These are phyloP conservation scores for Daedaleopsis sinensis DNA, from an alignment of 768 basidiomycete genomes.

Conservation along the genomic window DNA sequence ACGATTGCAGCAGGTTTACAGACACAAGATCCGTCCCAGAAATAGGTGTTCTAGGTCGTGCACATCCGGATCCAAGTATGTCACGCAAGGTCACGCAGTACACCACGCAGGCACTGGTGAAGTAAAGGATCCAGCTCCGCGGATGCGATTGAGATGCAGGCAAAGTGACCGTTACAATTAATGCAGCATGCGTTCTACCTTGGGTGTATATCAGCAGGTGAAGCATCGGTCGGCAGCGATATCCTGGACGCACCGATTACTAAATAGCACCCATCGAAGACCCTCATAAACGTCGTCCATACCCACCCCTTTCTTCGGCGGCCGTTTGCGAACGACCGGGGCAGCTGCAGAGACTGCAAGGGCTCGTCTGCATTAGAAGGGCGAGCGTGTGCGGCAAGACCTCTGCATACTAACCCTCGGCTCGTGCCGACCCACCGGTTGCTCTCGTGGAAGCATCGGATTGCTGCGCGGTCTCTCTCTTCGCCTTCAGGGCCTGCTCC, in stretches of 20 bases:
- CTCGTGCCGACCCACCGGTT: not conserved
- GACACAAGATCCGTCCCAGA: not conserved
- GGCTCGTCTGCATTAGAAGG: slow-evolving; percentile 3
- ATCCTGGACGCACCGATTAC: slow-evolving; percentile 40
- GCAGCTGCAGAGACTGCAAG: slow-evolving; percentile 1
- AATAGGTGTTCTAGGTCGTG: not conserved
- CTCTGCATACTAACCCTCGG: slow-evolving; percentile 14
- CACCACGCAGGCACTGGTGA: too few relatives aligned
- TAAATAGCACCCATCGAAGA: slow-evolving; percentile 53
- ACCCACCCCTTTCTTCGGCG: slow-evolving; percentile 21
- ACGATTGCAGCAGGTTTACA: not conserved
- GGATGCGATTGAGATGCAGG: too few relatives aligned
- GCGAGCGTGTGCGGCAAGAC: not conserved
- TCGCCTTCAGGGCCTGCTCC: slow-evolving; percentile 58
- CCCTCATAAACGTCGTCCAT: slow-evolving; percentile 44
- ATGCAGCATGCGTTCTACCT: not conserved
- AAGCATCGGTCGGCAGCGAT: not conserved
- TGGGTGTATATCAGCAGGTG: not conserved
- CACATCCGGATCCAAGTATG: too few relatives aligned
- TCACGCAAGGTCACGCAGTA: too few relatives aligned
- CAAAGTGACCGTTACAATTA: not conserved
- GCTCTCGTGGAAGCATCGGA: too few relatives aligned
- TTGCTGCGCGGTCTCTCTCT: slow-evolving; percentile 33
- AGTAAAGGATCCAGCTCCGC: too few relatives aligned
- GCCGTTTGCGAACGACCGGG: slow-evolving; percentile 10